Conservation (phyloP, 306 rosid species). For the Leucaena leucocephala region DNA sequence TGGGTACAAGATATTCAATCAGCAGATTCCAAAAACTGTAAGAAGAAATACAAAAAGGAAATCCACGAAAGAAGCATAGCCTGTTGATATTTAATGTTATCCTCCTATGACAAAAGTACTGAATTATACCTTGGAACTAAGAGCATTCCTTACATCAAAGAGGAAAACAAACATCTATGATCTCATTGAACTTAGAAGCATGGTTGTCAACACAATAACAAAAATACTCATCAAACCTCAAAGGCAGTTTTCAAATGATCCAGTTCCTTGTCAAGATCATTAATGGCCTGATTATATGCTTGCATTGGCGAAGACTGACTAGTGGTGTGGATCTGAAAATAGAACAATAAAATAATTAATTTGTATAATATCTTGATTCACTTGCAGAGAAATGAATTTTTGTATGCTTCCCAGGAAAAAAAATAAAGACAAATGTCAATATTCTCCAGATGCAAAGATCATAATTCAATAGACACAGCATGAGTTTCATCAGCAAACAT, state of each 20-base stretch:
- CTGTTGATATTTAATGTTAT: too few species aligned
- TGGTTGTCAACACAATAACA: background rate
- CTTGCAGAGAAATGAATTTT: too few species aligned
- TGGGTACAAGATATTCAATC: background rate
- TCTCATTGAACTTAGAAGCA: background rate
- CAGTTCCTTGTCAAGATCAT: conserved; percentile 88
- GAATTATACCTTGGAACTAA: too few species aligned
- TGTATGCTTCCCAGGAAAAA: too few species aligned
- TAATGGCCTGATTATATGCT: conserved; percentile 92
- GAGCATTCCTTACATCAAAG: too few species aligned
- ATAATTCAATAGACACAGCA: too few species aligned
- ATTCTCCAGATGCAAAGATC: too few species aligned
- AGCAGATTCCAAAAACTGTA: background rate
- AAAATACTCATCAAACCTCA: conserved; percentile 55
- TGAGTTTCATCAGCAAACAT: too few species aligned
- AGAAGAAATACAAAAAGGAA: background rate
- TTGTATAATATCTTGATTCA: background rate
- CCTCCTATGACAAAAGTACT: too few species aligned
- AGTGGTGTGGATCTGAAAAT: conserved; percentile 79
- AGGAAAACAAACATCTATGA: conserved; percentile 5
- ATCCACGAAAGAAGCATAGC: too few species aligned
- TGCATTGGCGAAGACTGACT: conserved; percentile 96
- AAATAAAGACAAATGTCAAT: too few species aligned
- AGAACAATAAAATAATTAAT: conserved; percentile 13
- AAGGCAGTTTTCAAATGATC: conserved; percentile 71